Conservation (phyloP, 345 rosid species). For the Ricinus communis region DNA sequence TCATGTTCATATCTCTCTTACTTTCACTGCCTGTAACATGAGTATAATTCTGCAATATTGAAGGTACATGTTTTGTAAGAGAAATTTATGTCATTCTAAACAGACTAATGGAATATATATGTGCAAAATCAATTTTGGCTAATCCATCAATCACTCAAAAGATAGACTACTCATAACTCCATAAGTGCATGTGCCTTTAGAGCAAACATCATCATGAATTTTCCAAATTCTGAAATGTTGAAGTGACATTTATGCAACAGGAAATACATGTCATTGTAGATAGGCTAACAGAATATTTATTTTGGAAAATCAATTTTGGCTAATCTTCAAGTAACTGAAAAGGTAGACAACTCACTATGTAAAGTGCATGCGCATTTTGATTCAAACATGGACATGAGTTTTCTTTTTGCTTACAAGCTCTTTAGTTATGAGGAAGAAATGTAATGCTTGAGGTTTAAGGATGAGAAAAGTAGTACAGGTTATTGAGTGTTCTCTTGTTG, state of each 20-base stretch:
- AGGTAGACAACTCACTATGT: background rate
- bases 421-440: conserved; percentile 1
- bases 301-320: background rate
- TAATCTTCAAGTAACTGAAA: background rate
- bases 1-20: background rate
- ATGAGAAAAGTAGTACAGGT: background rate
- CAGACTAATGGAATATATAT: background rate
- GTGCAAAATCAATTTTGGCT: background rate
- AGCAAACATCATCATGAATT: background rate
- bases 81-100: background rate
- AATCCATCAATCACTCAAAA: background rate
- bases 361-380: background rate
- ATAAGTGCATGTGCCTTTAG: background rate
- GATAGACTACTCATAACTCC: background rate
- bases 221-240: too few species aligned
- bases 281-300: background rate
- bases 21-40: background rate
- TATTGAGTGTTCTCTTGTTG: background rate
- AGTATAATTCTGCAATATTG: background rate
- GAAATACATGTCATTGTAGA: background rate
- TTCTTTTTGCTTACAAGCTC: background rate
- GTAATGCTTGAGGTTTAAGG: background rate
- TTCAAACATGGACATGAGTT: background rate
- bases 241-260: too few species aligned
- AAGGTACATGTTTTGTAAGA: background rate